Base-by-base conservation (phyloP, 108 stramenopile species). In the Stephanodiscus minutulus region DNA sequence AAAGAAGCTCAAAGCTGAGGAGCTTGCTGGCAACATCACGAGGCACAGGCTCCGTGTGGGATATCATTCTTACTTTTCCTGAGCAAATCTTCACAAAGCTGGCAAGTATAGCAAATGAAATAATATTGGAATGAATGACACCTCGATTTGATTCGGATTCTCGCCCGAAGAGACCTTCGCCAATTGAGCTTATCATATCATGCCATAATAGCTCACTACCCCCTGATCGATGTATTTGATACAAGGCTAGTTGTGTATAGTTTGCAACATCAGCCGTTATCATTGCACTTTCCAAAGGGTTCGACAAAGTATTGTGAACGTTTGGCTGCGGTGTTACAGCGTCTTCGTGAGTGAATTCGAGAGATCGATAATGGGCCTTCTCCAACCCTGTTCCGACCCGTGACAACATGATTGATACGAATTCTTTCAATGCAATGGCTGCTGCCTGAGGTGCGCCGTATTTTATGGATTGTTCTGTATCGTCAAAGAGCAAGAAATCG, bases 121-220 rank as follows among this genome's bases (percentile, higher is more conserved):
- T 74, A 17, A 85, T 80, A 74, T 77, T 88, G 61, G 85, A 55
- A 50, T 79, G 64, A 43, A 74, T 61, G 1, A 70, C 70, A 64
- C 60, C 72, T 27, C 72, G 66, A 12, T 55, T 36, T 22, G 86
- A 64, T 13, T 50, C 53, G 12, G 67, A 36, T 49, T 84, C 75
- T 36, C 72, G 73, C 27, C 85, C 88, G 64, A 94, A 94, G 44
- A 94, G 64, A 31, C 85, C 87, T 31, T 15, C 31, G 5, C 91
- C 93, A 66, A 91, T 92, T 8, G 79, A 73, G 70, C 84, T 83
- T 49, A 89, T 91, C 93, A 94, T 92, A 66, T 94, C 93, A 66
- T 92, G 83, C 93, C 93, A 94, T 70, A 94, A 94, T 3, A 94
- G 71, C 66, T 94, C 93, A 52, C 88, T 91, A 9, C 93, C 93